These are phyloP conservation scores for Pseudopediastrum boryanum DNA, from an alignment of 139 green algal species.

Conservation along the genomic window DNA sequence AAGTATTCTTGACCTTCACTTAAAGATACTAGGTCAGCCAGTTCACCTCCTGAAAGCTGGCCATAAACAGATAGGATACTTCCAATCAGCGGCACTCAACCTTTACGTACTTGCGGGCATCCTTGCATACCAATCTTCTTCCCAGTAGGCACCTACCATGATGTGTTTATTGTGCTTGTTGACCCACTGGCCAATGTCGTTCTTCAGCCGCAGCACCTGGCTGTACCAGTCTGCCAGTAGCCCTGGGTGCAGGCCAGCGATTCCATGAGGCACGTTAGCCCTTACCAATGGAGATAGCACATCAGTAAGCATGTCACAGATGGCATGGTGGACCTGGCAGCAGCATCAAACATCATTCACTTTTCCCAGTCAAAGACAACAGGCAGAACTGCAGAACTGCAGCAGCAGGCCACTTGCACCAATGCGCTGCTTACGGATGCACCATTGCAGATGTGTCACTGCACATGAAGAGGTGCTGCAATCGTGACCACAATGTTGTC, in stretches of 20 bases:
- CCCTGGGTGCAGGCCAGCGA: slow-evolving; percentile 13
- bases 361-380: too few relatives aligned
- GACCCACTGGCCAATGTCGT: slow-evolving; percentile 49
- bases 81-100: too few relatives aligned
- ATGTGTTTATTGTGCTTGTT: slow-evolving; percentile 79
- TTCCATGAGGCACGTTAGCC: slow-evolving; percentile 57
- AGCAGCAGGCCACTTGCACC: neutral
- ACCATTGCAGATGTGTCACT: neutral
- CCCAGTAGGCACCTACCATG: slow-evolving; percentile 55
- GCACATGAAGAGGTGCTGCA: neutral
- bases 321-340: slow-evolving; percentile 55
- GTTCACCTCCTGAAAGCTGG: too few relatives aligned
- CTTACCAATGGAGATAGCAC: slow-evolving; percentile 76
- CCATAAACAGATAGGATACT: too few relatives aligned
- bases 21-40: too few relatives aligned
- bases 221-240: slow-evolving; percentile 45
- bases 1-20: too few relatives aligned
- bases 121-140: too few relatives aligned
- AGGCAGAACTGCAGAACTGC: too few relatives aligned
- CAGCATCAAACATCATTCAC: neutral
- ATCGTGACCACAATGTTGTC: neutral
- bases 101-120: too few relatives aligned
- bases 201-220: slow-evolving; percentile 38
- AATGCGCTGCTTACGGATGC: neutral
- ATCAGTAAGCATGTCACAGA: slow-evolving; percentile 78